Evolutionary conservation across 2,329 filamentous ascomycete genomes (phyloP), one percentile per base, ranked within the genome.

Genomic region (Metarhizium anisopliae): DNA sequence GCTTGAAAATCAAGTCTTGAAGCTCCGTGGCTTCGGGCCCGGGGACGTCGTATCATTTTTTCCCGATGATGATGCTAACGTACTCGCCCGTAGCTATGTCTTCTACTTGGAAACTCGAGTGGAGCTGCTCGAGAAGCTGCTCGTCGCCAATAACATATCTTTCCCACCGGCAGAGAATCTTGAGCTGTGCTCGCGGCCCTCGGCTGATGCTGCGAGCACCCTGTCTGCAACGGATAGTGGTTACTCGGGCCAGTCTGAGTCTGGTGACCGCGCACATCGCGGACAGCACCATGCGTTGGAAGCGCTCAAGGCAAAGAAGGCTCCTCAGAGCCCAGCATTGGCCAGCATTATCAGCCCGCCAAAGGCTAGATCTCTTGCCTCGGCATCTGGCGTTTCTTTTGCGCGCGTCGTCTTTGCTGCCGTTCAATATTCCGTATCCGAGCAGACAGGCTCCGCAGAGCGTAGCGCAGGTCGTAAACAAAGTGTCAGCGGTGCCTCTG

Each of bases 321-420:
- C 64, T 11, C 64, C 65, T 1, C 64, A 67, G 42, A 64, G 63
- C 47, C 64, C 69, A 3, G 70, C 67, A 56, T 87, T 89, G 81
- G 83, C 89, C 20, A 89, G 88, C 29, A 87, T 91, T 29, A 86
- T 90, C 66, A 88, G 86, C 52, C 82, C 84, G 3, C 86, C 89
- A 3, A 90, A 94, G 68, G 85, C 89, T 2, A 82, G 90, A 59
- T 91, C 91, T 65, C 77, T 95, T 16, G 90, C 90, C 16, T 90
- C 90, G 0, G 87, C 90, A 1, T 92, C 90, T 2, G 93, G 92
- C 16, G 94, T 97, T 52, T 95, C 92, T 0, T 97, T 97, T 73
- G 92, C 93, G 5, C 82, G 90, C 56, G 90, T 97, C 13, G 93
- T 97, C 11, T 94, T 96, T 67, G 91, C 93, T 10, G 93, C 93